These are phyloP conservation scores for Xylariales sp. DNA, from an alignment of 2,329 filamentous ascomycete species.

Conservation along the genomic window DNA sequence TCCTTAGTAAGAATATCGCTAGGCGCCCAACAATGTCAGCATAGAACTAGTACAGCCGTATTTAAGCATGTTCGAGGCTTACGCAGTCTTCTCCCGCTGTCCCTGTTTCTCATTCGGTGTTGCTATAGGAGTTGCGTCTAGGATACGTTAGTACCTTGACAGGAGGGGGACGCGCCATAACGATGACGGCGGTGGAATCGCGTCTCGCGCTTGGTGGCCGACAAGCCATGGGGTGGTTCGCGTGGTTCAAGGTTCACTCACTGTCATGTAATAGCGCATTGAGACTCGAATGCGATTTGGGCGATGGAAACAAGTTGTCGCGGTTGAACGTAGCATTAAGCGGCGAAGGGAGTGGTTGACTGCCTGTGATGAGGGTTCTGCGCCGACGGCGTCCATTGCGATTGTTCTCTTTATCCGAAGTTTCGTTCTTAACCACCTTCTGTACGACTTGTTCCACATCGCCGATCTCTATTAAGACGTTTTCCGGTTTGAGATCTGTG, in stretches of 20 bases:
- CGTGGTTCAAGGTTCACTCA: slow-evolving; percentile 53
- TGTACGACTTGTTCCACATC: slow-evolving; percentile 99
- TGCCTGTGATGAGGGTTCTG: slow-evolving; percentile 95
- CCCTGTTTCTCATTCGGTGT: slow-evolving; percentile 75
- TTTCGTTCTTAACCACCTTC: slow-evolving; percentile 88
- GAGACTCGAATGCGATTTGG: slow-evolving; percentile 78
- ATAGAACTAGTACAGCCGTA: background rate
- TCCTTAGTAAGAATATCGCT: slow-evolving; percentile 92
- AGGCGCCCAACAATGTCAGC: slow-evolving; percentile 31
- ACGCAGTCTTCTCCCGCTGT: slow-evolving; percentile 94
- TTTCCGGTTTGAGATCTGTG: slow-evolving; percentile 96
- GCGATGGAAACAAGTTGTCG: slow-evolving; percentile 73
- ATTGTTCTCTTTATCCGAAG: slow-evolving; percentile 83
- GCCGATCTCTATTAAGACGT: slow-evolving; percentile 97
- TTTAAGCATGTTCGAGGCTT: slow-evolving; percentile 56
- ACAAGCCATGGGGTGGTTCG: background rate
- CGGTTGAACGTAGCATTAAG: slow-evolving; percentile 92
- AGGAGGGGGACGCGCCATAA: background rate
- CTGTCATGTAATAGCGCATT: slow-evolving; percentile 87
- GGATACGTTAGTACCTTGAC: slow-evolving; percentile 43
- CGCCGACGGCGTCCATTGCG: slow-evolving; percentile 90
- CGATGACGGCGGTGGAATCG: background rate
- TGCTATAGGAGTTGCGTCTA: slow-evolving; percentile 59
- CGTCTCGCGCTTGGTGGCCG: background rate
- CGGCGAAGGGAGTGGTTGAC: slow-evolving; percentile 93